Evolutionary conservation across 1,139 yeast genomes (phyloP), one percentile per base, ranked within the genome.

Genomic region (Geotrichum carabidarum): DNA sequence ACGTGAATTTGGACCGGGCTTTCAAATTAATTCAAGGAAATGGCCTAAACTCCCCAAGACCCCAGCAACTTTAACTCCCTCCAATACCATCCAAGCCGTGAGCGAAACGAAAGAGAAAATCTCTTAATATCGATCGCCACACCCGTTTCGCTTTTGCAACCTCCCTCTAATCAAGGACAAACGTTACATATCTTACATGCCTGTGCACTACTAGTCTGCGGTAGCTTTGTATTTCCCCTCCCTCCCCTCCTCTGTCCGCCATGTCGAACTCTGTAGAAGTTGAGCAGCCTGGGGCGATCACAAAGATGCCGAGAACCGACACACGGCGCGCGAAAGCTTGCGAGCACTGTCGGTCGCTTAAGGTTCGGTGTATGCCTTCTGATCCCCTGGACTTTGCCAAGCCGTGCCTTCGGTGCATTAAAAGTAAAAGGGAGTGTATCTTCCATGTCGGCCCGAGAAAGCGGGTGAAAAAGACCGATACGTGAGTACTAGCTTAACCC

Each of bases 281-380:
- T 34, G 15, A 43, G 35, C 35, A 43, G 36, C 7, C 36, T 17
- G 46, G 46, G 35, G 46, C 46, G 15, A 17, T 43, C 18, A 22
- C 46, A 11, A 43, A 43, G 36, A 8, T n/a, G 34, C 40, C 44
- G 8, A 34, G 22, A 35, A 12, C 5, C 22, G 54, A 50, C 17
- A 36, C 53, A n/a, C 51, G 79, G 48, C 62, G 79, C 45, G 67
- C 81, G 1, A 78, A 78, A 52, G 96, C 96, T 0, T 89, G 96
- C 68, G 84, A 83, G 55, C 78, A 84, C 54, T 89, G 96, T 67
- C 95, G 89, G 64, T 68, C 86, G 0, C 74, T 88, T 51, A 89
- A 89, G 64, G 95, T 88, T 37, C 83, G 84, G 61, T 89, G 96
- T 68, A 82, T 85, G 11, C 94, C 95, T 0, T 75, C 84, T 1